Evolutionary conservation across 768 basidiomycete genomes (phyloP).

Genomic region (Strobilomyces dryophilus): DNA sequence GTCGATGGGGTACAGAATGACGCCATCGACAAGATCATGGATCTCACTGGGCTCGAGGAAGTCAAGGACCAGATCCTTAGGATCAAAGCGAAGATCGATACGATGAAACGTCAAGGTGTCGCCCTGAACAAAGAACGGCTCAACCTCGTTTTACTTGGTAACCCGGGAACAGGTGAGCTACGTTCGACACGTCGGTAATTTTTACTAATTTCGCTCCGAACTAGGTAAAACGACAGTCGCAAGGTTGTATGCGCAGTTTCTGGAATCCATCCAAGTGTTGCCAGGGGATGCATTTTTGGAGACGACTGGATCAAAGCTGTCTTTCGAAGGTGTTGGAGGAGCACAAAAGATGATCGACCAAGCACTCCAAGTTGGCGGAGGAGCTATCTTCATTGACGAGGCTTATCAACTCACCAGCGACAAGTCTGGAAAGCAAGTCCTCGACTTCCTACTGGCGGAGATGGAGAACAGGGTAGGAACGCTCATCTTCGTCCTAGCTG

Average conservation of each 20-base stretch:
- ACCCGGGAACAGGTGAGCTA: conserved; percentile 63
- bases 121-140: conserved; percentile 54
- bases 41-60: conserved; percentile 62
- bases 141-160: conserved; percentile 61
- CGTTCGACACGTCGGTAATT: too few relatives aligned
- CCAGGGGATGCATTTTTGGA: conserved; percentile 56
- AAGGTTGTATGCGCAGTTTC: conserved; percentile 58
- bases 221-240: conserved; percentile 71
- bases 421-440: conserved; percentile 49
- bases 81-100: conserved; percentile 58
- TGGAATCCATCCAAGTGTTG: conserved; percentile 51
- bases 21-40: conserved; percentile 65
- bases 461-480: conserved; percentile 70
- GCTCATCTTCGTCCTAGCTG: conserved; percentile 68
- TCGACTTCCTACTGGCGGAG: conserved; percentile 69
- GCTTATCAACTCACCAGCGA: conserved; percentile 63
- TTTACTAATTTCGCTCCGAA: neutral
- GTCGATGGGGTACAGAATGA: conserved; percentile 48
- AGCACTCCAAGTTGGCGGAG: conserved; percentile 53
- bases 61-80: conserved; percentile 59
- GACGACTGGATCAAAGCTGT: conserved; percentile 58
- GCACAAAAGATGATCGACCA: conserved; percentile 50
- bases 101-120: conserved; percentile 47
- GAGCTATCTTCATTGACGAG: conserved; percentile 68
- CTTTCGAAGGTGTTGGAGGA: conserved; percentile 53